phyloP scores from a whole-genome alignment of 768 basidiomycete genomes.

The Stropharia rugosoannulata region DNA sequence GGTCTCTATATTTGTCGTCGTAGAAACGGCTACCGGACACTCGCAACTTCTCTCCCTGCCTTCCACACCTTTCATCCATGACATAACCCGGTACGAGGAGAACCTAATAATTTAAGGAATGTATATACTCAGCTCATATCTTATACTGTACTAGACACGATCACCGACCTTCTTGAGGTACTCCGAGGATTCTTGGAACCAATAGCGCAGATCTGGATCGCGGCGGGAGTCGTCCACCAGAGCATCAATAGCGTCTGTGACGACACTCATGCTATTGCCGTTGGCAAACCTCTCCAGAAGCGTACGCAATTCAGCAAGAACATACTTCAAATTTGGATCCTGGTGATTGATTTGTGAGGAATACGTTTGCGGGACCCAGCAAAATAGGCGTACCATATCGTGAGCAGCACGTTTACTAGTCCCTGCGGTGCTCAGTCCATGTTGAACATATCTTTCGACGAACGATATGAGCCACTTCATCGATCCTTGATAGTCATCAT shows the following conservation, averaged over 20 bases:
- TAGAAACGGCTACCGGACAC: constrained; percentile 80
- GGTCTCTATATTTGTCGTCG: constrained; percentile 57
- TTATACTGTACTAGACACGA: background rate
- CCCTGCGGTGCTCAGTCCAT: constrained; percentile 35
- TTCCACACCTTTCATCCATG: constrained; percentile 73
- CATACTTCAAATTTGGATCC: constrained; percentile 56
- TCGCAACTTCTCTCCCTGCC: constrained; percentile 58
- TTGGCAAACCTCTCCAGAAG: constrained; percentile 93
- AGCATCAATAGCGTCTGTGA: constrained; percentile 68
- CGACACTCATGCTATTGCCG: constrained; percentile 58
- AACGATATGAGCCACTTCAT: constrained; percentile 70
- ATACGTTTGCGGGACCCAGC: background rate
- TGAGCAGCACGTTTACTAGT: constrained; percentile 18
- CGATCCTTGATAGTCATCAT: constrained; percentile 84
- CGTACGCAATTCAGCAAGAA: constrained; percentile 66
- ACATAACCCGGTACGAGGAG: constrained; percentile 85
- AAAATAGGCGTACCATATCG: constrained; percentile 24
- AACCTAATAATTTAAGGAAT: constrained; percentile 33
- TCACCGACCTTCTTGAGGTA: constrained; percentile 63
- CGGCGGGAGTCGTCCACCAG: constrained; percentile 73
- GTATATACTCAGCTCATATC: background rate
- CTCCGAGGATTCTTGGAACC: constrained; percentile 63
- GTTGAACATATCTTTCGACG: constrained; percentile 59
- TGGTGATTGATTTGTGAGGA: constrained; percentile 16
- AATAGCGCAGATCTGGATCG: constrained; percentile 72